Evolutionary conservation across 306 rosid genomes (phyloP), one percentile per base, ranked within the genome.

Genomic region (Cyclanthera cordifolia): DNA sequence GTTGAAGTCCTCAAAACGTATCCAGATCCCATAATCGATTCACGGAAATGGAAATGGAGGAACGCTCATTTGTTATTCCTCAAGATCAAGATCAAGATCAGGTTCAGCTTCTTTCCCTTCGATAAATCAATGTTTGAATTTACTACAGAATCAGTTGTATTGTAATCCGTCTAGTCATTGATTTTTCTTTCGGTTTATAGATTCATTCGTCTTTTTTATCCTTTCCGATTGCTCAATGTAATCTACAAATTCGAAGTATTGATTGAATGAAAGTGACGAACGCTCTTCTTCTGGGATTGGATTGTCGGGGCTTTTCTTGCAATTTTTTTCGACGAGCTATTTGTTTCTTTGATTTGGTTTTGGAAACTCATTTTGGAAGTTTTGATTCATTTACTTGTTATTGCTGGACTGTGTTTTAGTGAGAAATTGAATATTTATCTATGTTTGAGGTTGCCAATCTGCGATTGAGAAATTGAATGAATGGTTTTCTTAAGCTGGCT

Each of bases 41-140:
- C 4, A 13, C 43, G 21, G 53, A 52, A 65, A 45, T 65, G 53
- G 70, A 65, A 48, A 43, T 65, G 70, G 53, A 45, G 53, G 37
- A 65, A 65, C 70, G 52, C 21, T 23, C 70, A 17, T 13, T 45
- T 65, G 37, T 45, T 23, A 2, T 2, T 1, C 7, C 70, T 45
- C 1, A 51, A 45, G 39, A 45, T 45, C 1, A 51, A 45, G 39
- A 45, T 8, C 21, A 8, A 13, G 39, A 23, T 1, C 70, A 65
- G 70, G 70, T 65, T 65, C 53, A 21, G 23, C 51, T 45, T 24
- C 37, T 65, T 43, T 61, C 41, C 21, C 5, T 57, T 5, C 2
- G 49, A 13, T 4, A 14, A 14, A 28, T 28, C 65, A 14, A 12
- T 20, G 1, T 65, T 25, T 24, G 34, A 21, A 13, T 64, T 39